Percentiles rank a stretch among this genome's conserved stretches.
Conservation (phyloP, 2,329 filamentous ascomycete species). For the Parafenestella ontariensis region DNA sequence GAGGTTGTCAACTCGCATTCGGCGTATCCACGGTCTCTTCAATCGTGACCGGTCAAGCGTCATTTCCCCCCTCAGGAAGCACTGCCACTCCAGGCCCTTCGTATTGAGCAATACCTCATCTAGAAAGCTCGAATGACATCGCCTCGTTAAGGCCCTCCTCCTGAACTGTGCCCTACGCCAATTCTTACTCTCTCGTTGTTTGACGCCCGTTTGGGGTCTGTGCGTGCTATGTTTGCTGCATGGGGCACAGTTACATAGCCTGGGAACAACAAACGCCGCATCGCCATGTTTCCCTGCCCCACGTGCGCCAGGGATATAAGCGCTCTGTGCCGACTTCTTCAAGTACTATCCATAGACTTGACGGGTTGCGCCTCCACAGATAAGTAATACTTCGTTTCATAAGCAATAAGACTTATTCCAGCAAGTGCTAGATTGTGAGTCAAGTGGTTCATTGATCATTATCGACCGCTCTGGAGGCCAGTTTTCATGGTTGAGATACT, state of each 20-base stretch:
- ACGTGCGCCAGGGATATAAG: background rate
- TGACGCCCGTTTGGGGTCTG: background rate
- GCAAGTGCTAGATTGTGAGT: no score
- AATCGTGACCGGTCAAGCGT: constrained; percentile 8
- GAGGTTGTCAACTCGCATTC: constrained; percentile 1
- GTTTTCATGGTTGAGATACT: no score
- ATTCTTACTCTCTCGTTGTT: background rate
- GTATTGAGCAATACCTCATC: background rate
- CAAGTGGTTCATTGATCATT: no score
- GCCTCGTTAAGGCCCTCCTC: constrained; percentile 3
- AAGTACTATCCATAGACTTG: background rate
- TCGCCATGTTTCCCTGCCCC: background rate
- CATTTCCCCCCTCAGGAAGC: constrained; percentile 2
- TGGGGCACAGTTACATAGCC: background rate
- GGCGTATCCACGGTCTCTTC: background rate
- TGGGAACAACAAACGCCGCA: background rate
- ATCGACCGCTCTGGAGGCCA: no score
- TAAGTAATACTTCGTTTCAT: background rate
- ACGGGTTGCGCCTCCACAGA: no score
- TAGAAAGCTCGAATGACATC: background rate
- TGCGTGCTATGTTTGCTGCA: background rate
- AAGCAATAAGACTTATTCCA: no score
- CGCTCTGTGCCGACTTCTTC: background rate
- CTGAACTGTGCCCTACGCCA: background rate
- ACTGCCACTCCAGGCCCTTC: constrained; percentile 15